These are phyloP conservation scores for Aleurites moluccanus DNA, from an alignment of 441 rosid species.

Conservation along the genomic window DNA sequence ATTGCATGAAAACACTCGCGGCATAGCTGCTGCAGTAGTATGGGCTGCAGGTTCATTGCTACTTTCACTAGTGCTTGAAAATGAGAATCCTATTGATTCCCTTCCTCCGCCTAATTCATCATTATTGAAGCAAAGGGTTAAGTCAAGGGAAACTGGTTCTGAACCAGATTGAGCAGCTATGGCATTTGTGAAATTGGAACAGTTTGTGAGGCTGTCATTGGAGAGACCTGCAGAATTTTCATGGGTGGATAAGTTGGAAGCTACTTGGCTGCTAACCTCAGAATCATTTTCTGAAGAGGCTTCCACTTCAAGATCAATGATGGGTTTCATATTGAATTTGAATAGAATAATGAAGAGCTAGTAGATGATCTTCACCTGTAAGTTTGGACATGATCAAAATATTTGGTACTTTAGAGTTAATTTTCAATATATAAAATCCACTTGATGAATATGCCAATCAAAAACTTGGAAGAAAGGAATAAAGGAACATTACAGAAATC, in stretches of 20 bases:
- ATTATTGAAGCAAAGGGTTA: slow-evolving; percentile 47
- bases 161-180: slow-evolving; percentile 29
- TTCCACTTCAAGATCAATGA: slow-evolving; percentile 55
- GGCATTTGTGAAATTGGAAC: slow-evolving; percentile 25
- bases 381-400: slow-evolving; percentile 7
- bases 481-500: not conserved
- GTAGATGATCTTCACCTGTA: slow-evolving; percentile 28
- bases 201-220: slow-evolving; percentile 34
- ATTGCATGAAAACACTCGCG: slow-evolving; percentile 51
- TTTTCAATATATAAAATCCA: not conserved
- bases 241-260: slow-evolving; percentile 55
- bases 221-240: slow-evolving; percentile 35
- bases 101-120: slow-evolving; percentile 25
- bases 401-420: not conserved
- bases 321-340: slow-evolving; percentile 44
- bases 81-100: slow-evolving; percentile 45
- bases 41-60: slow-evolving; percentile 45
- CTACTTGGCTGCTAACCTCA: slow-evolving; percentile 61
- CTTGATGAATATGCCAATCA: not conserved
- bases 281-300: slow-evolving; percentile 53
- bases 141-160: slow-evolving; percentile 44
- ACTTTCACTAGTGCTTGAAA: slow-evolving; percentile 64
- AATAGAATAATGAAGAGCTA: not conserved
- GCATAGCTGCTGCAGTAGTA: slow-evolving; percentile 31
- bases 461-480: not conserved